Evolutionary conservation across 805 yeast species (phyloP).

Genomic region (Wickerhamiella azyma): DNA sequence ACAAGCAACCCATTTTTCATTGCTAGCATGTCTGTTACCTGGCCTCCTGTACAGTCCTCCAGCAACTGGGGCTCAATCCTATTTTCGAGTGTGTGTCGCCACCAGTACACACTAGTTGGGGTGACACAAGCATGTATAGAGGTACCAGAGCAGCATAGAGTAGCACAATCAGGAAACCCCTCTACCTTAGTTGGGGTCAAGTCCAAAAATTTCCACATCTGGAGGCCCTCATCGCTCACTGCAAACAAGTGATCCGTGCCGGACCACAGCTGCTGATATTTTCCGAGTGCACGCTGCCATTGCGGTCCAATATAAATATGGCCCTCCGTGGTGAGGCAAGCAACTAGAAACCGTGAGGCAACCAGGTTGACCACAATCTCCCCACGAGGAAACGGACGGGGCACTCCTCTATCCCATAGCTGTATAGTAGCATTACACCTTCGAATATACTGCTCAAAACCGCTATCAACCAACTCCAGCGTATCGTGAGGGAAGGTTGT

Average conservation of each 20-base stretch:
- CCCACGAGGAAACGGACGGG: not conserved
- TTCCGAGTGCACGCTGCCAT: not conserved
- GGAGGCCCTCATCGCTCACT: not conserved
- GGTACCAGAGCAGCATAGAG: not conserved
- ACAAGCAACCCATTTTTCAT: not conserved
- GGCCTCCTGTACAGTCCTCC: not conserved
- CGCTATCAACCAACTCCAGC: not conserved
- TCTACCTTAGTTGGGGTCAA: not conserved
- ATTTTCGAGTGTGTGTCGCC: not conserved
- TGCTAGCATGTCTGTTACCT: not conserved
- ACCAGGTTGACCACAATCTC: not conserved
- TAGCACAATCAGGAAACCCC: not conserved
- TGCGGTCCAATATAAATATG: not conserved
- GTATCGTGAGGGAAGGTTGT: not conserved
- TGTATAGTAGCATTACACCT: not conserved
- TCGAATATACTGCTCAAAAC: conserved; percentile 2
- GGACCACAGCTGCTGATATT: not conserved
- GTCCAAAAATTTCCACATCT: conserved; percentile 4
- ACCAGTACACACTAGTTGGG: not conserved
- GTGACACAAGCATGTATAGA: not conserved
- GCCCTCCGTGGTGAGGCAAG: not conserved
- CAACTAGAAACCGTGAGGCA: conserved; percentile 5
- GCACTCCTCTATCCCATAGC: not conserved
- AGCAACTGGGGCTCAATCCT: not conserved
- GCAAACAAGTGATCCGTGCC: not conserved